Evolutionary conservation across 495 filamentous ascomycete species (phyloP).

Genomic region (Tuber umbilicatum): DNA sequence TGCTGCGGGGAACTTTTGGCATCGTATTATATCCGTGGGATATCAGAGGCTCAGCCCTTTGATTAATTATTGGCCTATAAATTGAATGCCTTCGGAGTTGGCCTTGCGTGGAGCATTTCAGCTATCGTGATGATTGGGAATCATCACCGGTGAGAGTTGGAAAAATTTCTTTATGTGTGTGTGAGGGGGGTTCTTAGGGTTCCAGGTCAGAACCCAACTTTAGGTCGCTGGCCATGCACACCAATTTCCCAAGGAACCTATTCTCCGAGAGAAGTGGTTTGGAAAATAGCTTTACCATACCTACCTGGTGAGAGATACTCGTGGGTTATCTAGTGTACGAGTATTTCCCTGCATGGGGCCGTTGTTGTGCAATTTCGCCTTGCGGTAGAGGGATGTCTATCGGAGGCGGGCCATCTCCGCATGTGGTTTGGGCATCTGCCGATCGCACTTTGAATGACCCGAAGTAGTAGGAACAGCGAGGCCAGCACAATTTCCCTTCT

Average conservation of each 20-base stretch:
- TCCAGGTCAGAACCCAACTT: background rate
- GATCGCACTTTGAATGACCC: background rate
- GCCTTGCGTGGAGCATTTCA: background rate
- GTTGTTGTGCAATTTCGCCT: background rate
- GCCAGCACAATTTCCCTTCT: background rate
- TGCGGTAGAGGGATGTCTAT: background rate
- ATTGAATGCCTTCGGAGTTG: background rate
- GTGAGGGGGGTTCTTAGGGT: background rate
- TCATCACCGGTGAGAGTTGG: background rate
- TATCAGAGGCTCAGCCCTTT: background rate
- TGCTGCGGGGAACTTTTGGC: background rate
- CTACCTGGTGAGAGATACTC: background rate
- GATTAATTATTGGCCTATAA: background rate
- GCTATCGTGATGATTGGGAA: background rate
- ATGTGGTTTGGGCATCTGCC: background rate
- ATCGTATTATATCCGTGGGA: background rate
- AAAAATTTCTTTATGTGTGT: background rate
- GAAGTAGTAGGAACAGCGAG: background rate
- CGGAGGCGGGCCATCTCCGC: background rate
- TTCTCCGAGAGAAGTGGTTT: background rate
- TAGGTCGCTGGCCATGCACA: background rate
- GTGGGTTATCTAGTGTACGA: background rate
- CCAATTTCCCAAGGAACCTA: background rate
- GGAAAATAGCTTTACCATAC: background rate
- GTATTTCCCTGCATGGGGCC: background rate